Evolutionary conservation across 129 eudicot species (phyloP), one percentile per base, ranked within the genome.

Genomic region (Lactuca sativa): DNA sequence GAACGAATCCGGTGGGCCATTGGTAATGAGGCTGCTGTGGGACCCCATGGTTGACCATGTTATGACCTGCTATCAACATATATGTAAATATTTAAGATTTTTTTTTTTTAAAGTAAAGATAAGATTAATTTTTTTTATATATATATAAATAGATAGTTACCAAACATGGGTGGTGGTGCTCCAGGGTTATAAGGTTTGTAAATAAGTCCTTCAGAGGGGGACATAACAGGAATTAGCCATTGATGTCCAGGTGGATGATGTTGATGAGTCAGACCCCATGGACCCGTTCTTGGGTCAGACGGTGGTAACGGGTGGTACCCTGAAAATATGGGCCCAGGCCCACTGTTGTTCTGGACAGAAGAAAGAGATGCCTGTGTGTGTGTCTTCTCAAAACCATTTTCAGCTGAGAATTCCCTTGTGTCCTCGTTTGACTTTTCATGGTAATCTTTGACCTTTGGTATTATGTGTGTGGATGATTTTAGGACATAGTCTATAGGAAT

Each of bases 161-260:
- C 79, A 66, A 71, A 67, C 77, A 81, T 76, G 41, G 95, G 92
- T 16, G 13, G 3, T 43, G 49, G 10, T 4, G 6, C 38, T 30
- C 81, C 95, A 17, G 98, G 90, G 60, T 80, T 12, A 47, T 10
- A 90, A 1, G 99, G 99, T 71, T 95, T 95, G 84, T 90, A 95
- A 2, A 95, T 84, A 3, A 95, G 95, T 58, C 99, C 97, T 83
- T 95, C 99, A 18, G 95, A 82, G 4, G 99, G 96, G 36, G 99
- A 67, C 96, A 95, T 87, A 18, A 90, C 96, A 0, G 99, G 97
- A 67, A 90, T 71, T 71, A 95, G 56, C 99, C 96, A 95, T 55
- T 95, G 99, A 70, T 87, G 95, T 15, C 84, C 92, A 43, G 83
- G 80, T 2, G 83, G 86, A 53, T 80, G 89, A 56, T 73, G 82